Conservation (phyloP, 2,329 filamentous ascomycete species). For the Fusarium floridanum region DNA sequence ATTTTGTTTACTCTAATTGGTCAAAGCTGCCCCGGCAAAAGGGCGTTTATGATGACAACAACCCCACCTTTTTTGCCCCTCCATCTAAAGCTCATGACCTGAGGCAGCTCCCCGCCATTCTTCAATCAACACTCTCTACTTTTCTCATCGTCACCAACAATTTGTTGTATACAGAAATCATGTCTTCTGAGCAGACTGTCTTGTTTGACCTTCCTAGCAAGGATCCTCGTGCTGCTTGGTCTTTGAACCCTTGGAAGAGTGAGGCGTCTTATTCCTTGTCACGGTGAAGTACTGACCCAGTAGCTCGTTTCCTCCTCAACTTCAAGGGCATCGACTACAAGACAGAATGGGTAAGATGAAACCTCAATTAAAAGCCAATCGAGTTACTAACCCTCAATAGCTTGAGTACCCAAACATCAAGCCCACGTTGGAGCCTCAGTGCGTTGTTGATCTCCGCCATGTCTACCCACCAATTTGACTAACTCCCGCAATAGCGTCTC, state of each 20-base stretch:
- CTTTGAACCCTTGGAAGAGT: conserved; percentile 80
- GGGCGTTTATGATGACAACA: conserved; percentile 5
- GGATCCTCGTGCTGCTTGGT: conserved; percentile 66
- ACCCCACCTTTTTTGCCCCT: conserved; percentile 34
- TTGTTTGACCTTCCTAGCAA: conserved; percentile 74
- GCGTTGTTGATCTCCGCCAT: conserved; percentile 29
- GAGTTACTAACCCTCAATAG: conserved; percentile 41
- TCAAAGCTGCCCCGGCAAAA: neutral
- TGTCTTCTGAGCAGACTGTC: conserved; percentile 57
- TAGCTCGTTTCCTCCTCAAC: conserved; percentile 75
- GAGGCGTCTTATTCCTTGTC: conserved; percentile 25
- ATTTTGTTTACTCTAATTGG: neutral
- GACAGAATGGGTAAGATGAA: conserved; percentile 68
- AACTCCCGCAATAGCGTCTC: conserved; percentile 26
- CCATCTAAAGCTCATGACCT: conserved; percentile 10
- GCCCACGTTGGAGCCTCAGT: conserved; percentile 67
- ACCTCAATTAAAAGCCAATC: neutral
- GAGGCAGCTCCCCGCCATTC: neutral
- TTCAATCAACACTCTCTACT: neutral
- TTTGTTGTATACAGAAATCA: conserved; percentile 25
- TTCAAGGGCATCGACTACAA: conserved; percentile 76
- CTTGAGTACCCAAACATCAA: conserved; percentile 76
- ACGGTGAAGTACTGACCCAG: conserved; percentile 4
- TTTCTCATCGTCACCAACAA: neutral
- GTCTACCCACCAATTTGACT: neutral